Base-by-base conservation (phyloP, 306 rosid genomes). In the Morella rubra region DNA sequence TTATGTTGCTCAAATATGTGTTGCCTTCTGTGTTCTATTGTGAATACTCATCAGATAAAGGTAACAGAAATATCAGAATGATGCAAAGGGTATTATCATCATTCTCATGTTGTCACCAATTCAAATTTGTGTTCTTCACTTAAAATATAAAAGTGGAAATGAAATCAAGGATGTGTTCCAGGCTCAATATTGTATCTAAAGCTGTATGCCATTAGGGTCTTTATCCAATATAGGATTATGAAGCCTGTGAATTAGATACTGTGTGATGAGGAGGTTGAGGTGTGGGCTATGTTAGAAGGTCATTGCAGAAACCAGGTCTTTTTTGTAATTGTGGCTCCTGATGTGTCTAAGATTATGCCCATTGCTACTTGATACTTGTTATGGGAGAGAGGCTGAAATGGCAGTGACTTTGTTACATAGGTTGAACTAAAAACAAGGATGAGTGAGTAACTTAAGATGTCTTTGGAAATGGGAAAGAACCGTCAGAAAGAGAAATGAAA, bases 301-400 rank as follows among this genome's bases (percentile, higher is more conserved):
- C 22, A 58, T 10, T 14, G 20, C 27, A 20, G 22, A 58, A 58
- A 12, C 65, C 65, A 22, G 12, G 10, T 10, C 27, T 9, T 59
- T 24, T 11, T 59, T 11, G 22, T 8, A 59, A 5, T 24, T 12
- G 9, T 37, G 32, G 19, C 14, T 2, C 47, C n/a, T 64, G 69
- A 37, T 64, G 69, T 27, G 46, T 64, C 37, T 59, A 59, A 59
- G 65, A 59, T 24, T 5, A 64, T 64, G 47, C 69, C 13, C 24
- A 12, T 59, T 15, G 22, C 47, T 16, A 32, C 47, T 64, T 14
- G 32, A 15, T 40, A 64, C 69, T 32, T 64, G 32, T 5, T 22
- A 20, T 7, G 69, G 69, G 40, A 64, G 22, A 37, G 40, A 64
- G 46, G 69, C 69, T 64, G 69, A 40, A 64, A 64, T 64, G 69